Evolutionary conservation across 2,329 filamentous ascomycete genomes (phyloP).

Genomic region (Penicillium sp.): DNA sequence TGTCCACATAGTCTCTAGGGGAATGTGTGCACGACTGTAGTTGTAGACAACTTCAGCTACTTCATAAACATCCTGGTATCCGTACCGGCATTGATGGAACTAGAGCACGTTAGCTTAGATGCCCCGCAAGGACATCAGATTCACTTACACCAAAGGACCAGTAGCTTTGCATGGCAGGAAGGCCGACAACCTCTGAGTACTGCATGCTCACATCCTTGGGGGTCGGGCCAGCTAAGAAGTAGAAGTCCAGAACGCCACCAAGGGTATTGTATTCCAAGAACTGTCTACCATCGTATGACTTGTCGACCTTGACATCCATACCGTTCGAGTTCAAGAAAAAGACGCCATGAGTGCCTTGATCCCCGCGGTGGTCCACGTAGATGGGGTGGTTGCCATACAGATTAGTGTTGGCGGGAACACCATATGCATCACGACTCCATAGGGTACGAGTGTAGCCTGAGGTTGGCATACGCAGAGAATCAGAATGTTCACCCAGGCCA

Average conservation of each 20-base stretch:
- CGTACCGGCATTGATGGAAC: conserved; percentile 64
- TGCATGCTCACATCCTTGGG: conserved; percentile 61
- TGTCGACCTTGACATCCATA: conserved; percentile 76
- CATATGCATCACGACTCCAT: conserved; percentile 68
- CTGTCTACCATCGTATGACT: conserved; percentile 59
- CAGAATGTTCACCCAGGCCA: conserved; percentile 76
- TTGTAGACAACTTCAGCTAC: conserved; percentile 48
- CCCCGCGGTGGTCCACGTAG: conserved; percentile 70
- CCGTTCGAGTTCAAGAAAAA: conserved; percentile 72
- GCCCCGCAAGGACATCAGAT: not conserved
- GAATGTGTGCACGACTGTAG: conserved; percentile 44
- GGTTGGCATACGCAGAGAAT: conserved; percentile 67
- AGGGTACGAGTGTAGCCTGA: conserved; percentile 70
- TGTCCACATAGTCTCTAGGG: conserved; percentile 49
- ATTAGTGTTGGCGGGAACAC: conserved; percentile 62
- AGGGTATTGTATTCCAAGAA: conserved; percentile 79
- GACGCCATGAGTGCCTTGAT: conserved; percentile 61
- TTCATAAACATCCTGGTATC: conserved; percentile 55
- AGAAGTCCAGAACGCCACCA: conserved; percentile 74
- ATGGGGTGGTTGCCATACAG: conserved; percentile 73
- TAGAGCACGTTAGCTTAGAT: conserved; percentile 8
- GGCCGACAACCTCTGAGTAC: conserved; percentile 58
- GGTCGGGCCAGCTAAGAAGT: conserved; percentile 62
- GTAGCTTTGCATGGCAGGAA: conserved; percentile 64
- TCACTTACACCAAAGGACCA: conserved; percentile 59